phyloP scores from a whole-genome alignment of 192 early-diverging fungal species.

The Coemansia sp. region DNA sequence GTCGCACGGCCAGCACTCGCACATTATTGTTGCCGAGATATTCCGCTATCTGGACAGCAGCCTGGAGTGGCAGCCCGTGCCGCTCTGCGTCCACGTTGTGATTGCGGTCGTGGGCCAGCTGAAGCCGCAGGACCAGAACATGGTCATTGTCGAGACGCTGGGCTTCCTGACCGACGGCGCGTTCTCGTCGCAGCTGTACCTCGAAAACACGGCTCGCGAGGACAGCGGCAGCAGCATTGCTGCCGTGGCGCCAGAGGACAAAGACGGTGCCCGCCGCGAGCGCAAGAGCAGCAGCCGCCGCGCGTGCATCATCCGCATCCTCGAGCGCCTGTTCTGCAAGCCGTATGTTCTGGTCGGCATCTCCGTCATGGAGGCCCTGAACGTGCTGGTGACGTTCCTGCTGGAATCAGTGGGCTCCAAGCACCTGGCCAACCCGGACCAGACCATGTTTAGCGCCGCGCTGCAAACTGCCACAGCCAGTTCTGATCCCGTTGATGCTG shows the following conservation, averaged over 20 bases:
- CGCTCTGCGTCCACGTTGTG: conserved; percentile 30
- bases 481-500: not conserved
- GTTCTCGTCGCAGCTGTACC: conserved; percentile 17
- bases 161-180: conserved; percentile 36
- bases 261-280: not conserved
- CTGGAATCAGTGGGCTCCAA: conserved; percentile 23
- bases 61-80: conserved; percentile 32
- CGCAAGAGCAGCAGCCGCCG: conserved; percentile 13
- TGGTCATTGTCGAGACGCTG: conserved; percentile 50
- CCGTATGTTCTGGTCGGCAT: conserved; percentile 51
- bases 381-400: conserved; percentile 41
- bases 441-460: conserved; percentile 15
- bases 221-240: not conserved
- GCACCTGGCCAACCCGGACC: conserved; percentile 9
- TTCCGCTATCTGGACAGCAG: conserved; percentile 34
- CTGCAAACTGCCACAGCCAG: conserved; percentile 5
- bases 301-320: conserved; percentile 38
- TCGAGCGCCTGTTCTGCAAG: conserved; percentile 46
- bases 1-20: conserved; percentile 50
- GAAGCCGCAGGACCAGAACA: conserved; percentile 49
- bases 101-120: conserved; percentile 28
- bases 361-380: conserved; percentile 53
- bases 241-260: not conserved
- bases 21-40: conserved; percentile 43
- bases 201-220: not conserved